Base-by-base conservation (phyloP, 352 stramenopile species). In the Phytophthora pinifolia region DNA sequence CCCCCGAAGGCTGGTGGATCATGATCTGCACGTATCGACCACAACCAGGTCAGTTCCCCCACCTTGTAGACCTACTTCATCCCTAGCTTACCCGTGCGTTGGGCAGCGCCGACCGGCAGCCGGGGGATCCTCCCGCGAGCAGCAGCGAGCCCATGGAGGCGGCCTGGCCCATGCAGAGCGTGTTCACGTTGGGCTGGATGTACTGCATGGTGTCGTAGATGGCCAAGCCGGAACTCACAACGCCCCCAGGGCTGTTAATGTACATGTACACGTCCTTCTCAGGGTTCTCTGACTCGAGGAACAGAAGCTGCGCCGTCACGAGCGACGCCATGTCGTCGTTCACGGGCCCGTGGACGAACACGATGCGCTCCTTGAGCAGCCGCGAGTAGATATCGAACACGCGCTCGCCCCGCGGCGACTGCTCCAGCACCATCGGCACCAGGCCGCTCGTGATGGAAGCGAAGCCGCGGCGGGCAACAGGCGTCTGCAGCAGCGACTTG, bases 191-290 rank as follows among this genome's bases (percentile, higher is more conserved):
- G 41, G 87, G 94, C 65, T 96, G 89, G 62, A 99, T 98, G 76
- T 99, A 95, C 69, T 95, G 96, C 92, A 99, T 99, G 27, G 93
- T 98, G 76, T 99, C 97, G 72, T 98, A 99, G 68, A 99, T 99
- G 46, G 97, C 96, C 42, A 99, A 76, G 3, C 97, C 97, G 29
- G 96, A 96, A 61, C 96, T 98, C 56, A 99, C 97, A 27, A 96
- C 92, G 36, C 97, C 97, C 36, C 97, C 96, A 22, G 97, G 97
- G 62, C 88, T 98, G 79, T 99, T 99, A 62, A 99, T 98, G 79
- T 99, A 99, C 66, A 99, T 93, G 75, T 97, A 98, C 62, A 99
- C 97, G 55, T 98, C 96, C 79, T 99, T 98, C 44, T 96, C 91
- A 10, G 85, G 89, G 67, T 98, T 89, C 76, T 99, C 97, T 17